Conservation (phyloP, 768 basidiomycete genomes). For the Melanogaster broomeanus region DNA sequence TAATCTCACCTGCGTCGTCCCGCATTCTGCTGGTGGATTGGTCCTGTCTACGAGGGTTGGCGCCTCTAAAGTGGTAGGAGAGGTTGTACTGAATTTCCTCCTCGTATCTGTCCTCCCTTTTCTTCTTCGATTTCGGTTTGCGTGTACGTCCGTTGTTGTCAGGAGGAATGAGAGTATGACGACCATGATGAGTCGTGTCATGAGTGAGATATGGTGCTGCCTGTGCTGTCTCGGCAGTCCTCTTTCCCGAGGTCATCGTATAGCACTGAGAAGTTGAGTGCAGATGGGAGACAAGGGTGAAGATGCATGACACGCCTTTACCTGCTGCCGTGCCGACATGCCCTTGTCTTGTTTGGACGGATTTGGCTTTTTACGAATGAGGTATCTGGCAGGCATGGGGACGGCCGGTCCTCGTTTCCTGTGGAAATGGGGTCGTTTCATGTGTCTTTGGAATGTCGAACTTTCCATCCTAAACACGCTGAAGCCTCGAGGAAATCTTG, state of each 20-base stretch:
- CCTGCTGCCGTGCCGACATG: slow-evolving; percentile 34
- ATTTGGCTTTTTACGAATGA: slow-evolving; percentile 30
- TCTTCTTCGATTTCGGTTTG: slow-evolving; percentile 41
- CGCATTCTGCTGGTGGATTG: slow-evolving; percentile 25
- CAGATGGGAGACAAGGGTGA: slow-evolving; percentile 39
- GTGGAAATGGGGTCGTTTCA: slow-evolving; percentile 13
- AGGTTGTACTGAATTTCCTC: slow-evolving; percentile 42
- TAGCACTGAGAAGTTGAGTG: slow-evolving; percentile 34
- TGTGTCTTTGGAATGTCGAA: slow-evolving; percentile 10
- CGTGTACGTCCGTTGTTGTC: slow-evolving; percentile 50
- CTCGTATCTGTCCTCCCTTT: slow-evolving; percentile 46
- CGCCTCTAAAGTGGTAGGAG: slow-evolving; percentile 32
- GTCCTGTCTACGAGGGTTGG: slow-evolving; percentile 25
- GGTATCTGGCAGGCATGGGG: slow-evolving; percentile 11
- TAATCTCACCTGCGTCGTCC: slow-evolving; percentile 32
- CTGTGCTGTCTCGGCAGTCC: slow-evolving; percentile 30
- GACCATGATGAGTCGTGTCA: slow-evolving; percentile 53
- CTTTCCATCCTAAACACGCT: slow-evolving; percentile 20
- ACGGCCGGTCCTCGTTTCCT: slow-evolving; percentile 26
- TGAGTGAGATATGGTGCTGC: slow-evolving; percentile 59
- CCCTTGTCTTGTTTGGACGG: slow-evolving; percentile 32
- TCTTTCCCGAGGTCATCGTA: slow-evolving; percentile 38
- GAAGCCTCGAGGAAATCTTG: slow-evolving; percentile 30
- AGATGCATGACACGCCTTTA: slow-evolving; percentile 39
- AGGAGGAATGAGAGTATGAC: slow-evolving; percentile 48